Base-by-base conservation (phyloP, 129 eudicot species). In the Smallanthus sonchifolius region DNA sequence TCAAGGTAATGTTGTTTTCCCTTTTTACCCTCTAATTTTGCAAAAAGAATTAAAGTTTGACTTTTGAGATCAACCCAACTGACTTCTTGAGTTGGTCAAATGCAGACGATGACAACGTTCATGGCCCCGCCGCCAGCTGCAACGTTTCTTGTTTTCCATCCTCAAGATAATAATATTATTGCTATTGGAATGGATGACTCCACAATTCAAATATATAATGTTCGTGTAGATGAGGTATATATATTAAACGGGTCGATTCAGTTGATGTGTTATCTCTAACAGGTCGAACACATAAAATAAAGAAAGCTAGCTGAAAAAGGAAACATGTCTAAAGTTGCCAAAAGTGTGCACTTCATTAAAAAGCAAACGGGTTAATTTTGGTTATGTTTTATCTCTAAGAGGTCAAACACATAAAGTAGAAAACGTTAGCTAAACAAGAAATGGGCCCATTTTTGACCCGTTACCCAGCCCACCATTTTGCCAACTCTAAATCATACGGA, bases 111-210 rank as follows among this genome's bases (percentile, higher is more conserved):
- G 96, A 87, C 96, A 36, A 85, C 88, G 2, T 90, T 90, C 77
- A 89, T 89, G 96, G 90, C 96, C 71, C 96, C 96, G 2, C 92
- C 96, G 45, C 96, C 96, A n/a, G 96, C 96, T 42, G 92, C 96
- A 65, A 89, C 96, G 13, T 89, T 83, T 81, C 86, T 89, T 55
- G 96, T 92, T 16, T 89, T 89, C 76, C 96, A 89, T 87, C 96
- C 96, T 40, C 96, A 87, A 68, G 96, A 89, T 71, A 89, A 89
- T 43, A 89, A 89, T 70, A 85, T 89, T 10, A 89, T 89, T 69
- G 96, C 96, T 72, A 89, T 89, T 48, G 96, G 96, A 19, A 89
- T 89, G 96, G 96, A 89, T 75, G 96, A 89, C 67, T 82, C 87
- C 67, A 77, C 96, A 6, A 89, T 89, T 40, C 96, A 89, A 45